Evolutionary conservation across 2,329 filamentous ascomycete species (phyloP).

Genomic region (Sclerotinia minor): DNA sequence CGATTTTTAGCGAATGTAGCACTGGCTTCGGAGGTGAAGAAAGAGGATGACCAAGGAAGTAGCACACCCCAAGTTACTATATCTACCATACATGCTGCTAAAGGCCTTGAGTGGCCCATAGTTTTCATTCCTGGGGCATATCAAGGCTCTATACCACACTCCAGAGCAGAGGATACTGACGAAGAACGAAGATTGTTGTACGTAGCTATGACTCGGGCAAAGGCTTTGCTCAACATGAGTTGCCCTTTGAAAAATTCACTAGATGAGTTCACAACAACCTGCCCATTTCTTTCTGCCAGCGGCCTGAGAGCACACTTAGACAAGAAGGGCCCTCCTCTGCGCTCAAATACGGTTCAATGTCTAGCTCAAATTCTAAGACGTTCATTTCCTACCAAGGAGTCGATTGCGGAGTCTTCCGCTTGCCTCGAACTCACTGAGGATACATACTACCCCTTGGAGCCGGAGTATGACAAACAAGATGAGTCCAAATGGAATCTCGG

Average conservation of each 20-base stretch:
- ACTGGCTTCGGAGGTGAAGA: constrained; percentile 76
- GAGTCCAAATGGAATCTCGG: constrained; percentile 43
- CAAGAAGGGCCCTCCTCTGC: constrained; percentile 68
- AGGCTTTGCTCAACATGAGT: constrained; percentile 83
- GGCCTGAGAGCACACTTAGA: constrained; percentile 55
- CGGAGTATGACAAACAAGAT: constrained; percentile 48
- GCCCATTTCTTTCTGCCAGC: constrained; percentile 66
- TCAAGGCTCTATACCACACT: constrained; percentile 87
- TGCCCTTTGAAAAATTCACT: constrained; percentile 69
- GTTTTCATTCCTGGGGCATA: constrained; percentile 92
- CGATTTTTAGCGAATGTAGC: constrained; percentile 88
- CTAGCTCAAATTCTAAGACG: constrained; percentile 73
- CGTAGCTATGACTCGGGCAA: constrained; percentile 93
- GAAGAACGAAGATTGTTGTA: constrained; percentile 90
- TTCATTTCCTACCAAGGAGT: constrained; percentile 54
- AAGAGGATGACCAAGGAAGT: constrained; percentile 57
- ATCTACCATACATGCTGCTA: constrained; percentile 94
- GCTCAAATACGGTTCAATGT: constrained; percentile 59
- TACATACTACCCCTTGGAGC: constrained; percentile 66
- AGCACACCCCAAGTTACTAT: constrained; percentile 73
- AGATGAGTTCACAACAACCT: constrained; percentile 63
- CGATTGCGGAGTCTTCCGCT: constrained; percentile 47
- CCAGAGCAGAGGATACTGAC: constrained; percentile 77
- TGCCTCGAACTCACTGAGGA: constrained; percentile 62
- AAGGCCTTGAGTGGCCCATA: constrained; percentile 93